phyloP scores from a whole-genome alignment of 495 filamentous ascomycete genomes.

The Hyphodiscus hymeniophilus region DNA sequence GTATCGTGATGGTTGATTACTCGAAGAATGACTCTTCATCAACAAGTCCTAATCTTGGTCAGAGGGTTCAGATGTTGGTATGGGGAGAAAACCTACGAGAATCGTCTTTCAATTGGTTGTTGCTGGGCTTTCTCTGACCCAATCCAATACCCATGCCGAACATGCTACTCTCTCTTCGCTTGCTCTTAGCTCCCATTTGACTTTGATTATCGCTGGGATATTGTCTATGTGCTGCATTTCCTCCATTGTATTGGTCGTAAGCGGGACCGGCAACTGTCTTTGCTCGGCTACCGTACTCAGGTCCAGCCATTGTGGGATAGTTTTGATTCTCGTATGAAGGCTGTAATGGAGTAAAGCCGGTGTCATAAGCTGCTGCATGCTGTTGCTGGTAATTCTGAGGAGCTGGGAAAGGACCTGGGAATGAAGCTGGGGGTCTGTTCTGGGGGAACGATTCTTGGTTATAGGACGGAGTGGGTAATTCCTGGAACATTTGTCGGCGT shows the following conservation, averaged over 20 bases:
- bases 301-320: constrained; percentile 22
- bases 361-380: constrained; percentile 35
- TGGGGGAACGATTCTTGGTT: constrained; percentile 49
- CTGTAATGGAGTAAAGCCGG: constrained; percentile 54
- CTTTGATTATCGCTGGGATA: constrained; percentile 7
- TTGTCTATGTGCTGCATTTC: constrained; percentile 25
- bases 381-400: constrained; percentile 17
- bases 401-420: constrained; percentile 5
- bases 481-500: constrained; percentile 60
- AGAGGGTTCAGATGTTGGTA: not conserved
- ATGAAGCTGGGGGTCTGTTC: constrained; percentile 12
- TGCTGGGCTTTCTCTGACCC: constrained; percentile 14
- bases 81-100: constrained; percentile 12
- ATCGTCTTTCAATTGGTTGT: constrained; percentile 16
- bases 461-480: constrained; percentile 58
- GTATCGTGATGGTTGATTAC: constrained; percentile 1
- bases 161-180: constrained; percentile 52
- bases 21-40: constrained; percentile 25
- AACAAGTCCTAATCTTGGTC: constrained; percentile 17
- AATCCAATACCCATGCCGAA: constrained; percentile 36
- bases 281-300: constrained; percentile 27
- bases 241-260: constrained; percentile 21
- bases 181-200: constrained; percentile 36
- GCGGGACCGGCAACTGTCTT: constrained; percentile 32
- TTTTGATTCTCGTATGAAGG: constrained; percentile 43